phyloP scores from a whole-genome alignment of 331 rosid species.

The Ulmus americana region DNA sequence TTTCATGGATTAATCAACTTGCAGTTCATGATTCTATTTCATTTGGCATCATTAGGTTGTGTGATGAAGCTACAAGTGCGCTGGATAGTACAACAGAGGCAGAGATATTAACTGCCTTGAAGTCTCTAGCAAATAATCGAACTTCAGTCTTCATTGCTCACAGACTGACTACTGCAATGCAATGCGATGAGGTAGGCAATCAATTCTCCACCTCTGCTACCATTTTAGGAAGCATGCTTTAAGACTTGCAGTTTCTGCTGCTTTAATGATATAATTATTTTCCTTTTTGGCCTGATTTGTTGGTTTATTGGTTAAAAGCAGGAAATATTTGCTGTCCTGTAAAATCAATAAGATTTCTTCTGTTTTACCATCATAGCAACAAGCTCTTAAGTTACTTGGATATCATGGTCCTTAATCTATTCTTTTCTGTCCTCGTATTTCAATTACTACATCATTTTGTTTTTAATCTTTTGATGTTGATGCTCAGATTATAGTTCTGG shows the following conservation, averaged over 20 bases:
- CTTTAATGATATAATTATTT: neutral
- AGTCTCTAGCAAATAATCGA: conserved; percentile 64
- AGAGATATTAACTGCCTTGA: conserved; percentile 78
- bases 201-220: neutral
- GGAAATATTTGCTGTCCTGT: neutral
- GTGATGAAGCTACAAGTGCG: conserved; percentile 99
- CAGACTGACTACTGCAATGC: conserved; percentile 98
- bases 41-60: conserved; percentile 48
- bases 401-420: neutral
- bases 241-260: neutral
- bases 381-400: neutral
- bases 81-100: conserved; percentile 98
- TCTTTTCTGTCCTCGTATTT: neutral
- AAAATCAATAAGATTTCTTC: neutral
- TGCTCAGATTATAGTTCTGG: conserved; percentile 78
- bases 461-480: conserved; percentile 5
- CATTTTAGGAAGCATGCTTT: neutral
- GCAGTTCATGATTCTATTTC: conserved; percentile 1
- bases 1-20: neutral
- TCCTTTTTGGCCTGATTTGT: neutral
- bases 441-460: neutral
- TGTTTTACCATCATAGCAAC: neutral
- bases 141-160: conserved; percentile 93
- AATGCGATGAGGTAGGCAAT: conserved; percentile 71
- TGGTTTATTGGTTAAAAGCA: neutral